Conservation (phyloP, 805 yeast genomes). For the Dipodascus albidus region DNA sequence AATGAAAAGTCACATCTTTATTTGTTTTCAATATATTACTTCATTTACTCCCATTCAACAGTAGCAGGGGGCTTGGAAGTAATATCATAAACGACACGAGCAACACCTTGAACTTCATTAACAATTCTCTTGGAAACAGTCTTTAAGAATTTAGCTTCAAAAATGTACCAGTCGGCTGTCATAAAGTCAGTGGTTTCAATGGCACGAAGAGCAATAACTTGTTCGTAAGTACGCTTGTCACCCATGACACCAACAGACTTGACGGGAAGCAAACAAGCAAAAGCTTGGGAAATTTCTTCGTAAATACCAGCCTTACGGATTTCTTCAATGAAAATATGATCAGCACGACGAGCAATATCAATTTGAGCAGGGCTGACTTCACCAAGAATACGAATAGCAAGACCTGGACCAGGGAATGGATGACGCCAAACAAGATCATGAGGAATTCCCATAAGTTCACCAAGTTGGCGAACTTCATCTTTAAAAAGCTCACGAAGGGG, state of each 20-base stretch:
- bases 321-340: slow-evolving; percentile 90
- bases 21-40: too few species aligned
- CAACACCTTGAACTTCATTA: slow-evolving; percentile 97
- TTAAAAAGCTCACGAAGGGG: slow-evolving; percentile 97
- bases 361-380: slow-evolving; percentile 92
- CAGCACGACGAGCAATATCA: slow-evolving; percentile 96
- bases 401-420: slow-evolving; percentile 99
- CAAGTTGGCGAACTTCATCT: slow-evolving; percentile 96
- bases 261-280: slow-evolving; percentile 93
- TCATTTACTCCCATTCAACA: slow-evolving; percentile 89
- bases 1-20: too few species aligned
- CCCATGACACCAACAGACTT: slow-evolving; percentile 99
- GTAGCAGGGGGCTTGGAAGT: slow-evolving; percentile 99
- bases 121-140: slow-evolving; percentile 91
- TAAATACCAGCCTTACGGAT: slow-evolving; percentile 88
- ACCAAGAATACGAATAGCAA: slow-evolving; percentile 95
- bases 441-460: slow-evolving; percentile 89
- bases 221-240: slow-evolving; percentile 98
- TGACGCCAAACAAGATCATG: slow-evolving; percentile 99
- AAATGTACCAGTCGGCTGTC: slow-evolving; percentile 99
- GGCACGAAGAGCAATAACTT: slow-evolving; percentile 97
- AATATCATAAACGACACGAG: slow-evolving; percentile 96
- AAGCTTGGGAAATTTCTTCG: slow-evolving; percentile 90
- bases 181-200: slow-evolving; percentile 96
- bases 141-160: slow-evolving; percentile 86